These are phyloP conservation scores for Babesia caballi DNA, from an alignment of 169 alveolate species.

Conservation along the genomic window DNA sequence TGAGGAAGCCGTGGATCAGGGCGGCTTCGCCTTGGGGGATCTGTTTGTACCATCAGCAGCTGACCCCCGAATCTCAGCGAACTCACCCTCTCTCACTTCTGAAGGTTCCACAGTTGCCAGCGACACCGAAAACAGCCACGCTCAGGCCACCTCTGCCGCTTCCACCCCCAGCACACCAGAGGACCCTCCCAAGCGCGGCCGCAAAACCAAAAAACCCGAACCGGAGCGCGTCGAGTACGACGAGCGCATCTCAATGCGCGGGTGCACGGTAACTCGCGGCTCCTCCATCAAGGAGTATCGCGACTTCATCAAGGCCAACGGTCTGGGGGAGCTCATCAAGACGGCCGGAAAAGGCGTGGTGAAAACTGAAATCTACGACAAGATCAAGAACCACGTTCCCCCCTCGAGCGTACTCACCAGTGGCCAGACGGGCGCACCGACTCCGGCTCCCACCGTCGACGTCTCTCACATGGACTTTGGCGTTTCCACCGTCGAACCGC, in stretches of 20 bases:
- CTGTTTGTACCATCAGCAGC: not conserved
- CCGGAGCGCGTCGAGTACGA: not conserved
- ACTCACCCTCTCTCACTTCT: not conserved
- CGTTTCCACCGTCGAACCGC: constrained; percentile 26
- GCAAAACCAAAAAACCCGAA: constrained; percentile 28
- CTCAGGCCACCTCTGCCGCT: not conserved
- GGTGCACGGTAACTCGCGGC: constrained; percentile 47
- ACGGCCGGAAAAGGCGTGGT: constrained; percentile 75
- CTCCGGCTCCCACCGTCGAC: not conserved
- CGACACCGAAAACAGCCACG: not conserved
- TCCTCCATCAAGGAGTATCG: constrained; percentile 72
- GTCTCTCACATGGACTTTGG: constrained; percentile 5
- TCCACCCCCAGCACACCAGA: not conserved
- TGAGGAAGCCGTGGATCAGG: constrained; percentile 2
- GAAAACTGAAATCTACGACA: constrained; percentile 66
- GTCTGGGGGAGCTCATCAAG: constrained; percentile 67
- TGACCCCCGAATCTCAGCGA: too few relatives aligned
- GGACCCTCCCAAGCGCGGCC: constrained; percentile 5
- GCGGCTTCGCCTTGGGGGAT: constrained; percentile 7
- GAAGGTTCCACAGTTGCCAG: not conserved
- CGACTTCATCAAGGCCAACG: constrained; percentile 72
- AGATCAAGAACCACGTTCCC: constrained; percentile 66
- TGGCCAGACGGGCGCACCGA: not conserved
- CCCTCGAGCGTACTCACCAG: constrained; percentile 18
- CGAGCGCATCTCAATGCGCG: constrained; percentile 56